phyloP scores from a whole-genome alignment of 345 rosid genomes.

The Eucalyptus sideroxylon region DNA sequence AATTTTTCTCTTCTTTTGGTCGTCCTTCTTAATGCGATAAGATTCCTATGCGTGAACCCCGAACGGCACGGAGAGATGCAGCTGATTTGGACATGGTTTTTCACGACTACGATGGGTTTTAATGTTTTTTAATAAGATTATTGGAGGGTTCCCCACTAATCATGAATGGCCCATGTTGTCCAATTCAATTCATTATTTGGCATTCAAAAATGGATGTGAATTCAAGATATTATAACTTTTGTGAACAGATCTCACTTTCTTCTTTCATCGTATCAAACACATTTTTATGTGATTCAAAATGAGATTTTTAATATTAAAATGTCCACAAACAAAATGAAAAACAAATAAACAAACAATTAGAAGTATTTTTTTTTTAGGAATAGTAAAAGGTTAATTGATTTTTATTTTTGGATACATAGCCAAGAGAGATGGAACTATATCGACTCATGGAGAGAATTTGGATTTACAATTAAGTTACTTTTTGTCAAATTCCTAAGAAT shows the following conservation, averaged over 20 bases:
- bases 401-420: neutral
- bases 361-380: neutral
- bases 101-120: neutral
- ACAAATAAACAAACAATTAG: no score
- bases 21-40: neutral
- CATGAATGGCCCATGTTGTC: neutral
- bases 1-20: neutral
- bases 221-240: no score
- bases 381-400: neutral
- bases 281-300: rapidly evolving
- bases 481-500: neutral
- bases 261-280: no score
- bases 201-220: neutral
- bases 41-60: neutral
- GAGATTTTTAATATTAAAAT: no score
- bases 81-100: neutral
- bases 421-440: neutral
- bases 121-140: neutral
- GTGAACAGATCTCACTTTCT: rapidly evolving
- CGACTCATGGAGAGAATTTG: rapidly evolving
- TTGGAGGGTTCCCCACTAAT: neutral
- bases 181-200: neutral
- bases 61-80: neutral
- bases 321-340: no score
- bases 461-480: neutral